A percentile compares a stretch with the other conserved stretches of the same genome.
Evolutionary conservation across 1,284 basidiomycete species (phyloP).

Genomic region (Fistulina hepatica): DNA sequence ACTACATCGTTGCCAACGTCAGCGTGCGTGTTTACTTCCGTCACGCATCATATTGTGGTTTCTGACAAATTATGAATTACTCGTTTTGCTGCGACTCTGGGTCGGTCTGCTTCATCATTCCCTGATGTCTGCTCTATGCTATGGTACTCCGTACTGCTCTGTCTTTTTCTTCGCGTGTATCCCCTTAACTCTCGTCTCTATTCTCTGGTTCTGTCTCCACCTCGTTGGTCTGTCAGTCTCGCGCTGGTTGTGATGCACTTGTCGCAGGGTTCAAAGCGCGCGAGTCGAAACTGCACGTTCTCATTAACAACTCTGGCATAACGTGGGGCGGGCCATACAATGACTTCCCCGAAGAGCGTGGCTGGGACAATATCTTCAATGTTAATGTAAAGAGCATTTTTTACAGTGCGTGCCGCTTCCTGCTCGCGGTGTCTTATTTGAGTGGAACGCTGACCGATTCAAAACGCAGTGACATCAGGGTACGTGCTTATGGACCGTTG

Average conservation of each 20-base stretch:
- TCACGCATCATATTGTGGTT: too few species aligned
- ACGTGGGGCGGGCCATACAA: slow-evolving; percentile 72
- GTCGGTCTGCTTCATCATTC: too few species aligned
- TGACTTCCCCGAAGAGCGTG: slow-evolving; percentile 67
- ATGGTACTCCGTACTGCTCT: too few species aligned
- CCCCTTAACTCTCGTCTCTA: slow-evolving; percentile 1
- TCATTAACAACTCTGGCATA: slow-evolving; percentile 74
- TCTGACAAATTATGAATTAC: too few species aligned
- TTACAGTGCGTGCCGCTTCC: slow-evolving; percentile 42
- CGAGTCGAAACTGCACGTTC: slow-evolving; percentile 63
- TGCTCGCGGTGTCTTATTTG: slow-evolving; percentile 8
- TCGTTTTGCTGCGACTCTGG: too few species aligned
- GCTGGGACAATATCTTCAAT: slow-evolving; percentile 76
- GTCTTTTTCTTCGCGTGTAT: too few species aligned
- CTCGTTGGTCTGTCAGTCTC: too few species aligned
- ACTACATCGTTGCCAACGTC: slow-evolving; percentile 67
- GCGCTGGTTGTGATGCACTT: slow-evolving; percentile 72
- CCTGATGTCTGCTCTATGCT: too few species aligned
- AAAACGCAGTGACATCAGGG: slow-evolving; percentile 51
- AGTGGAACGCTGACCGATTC: background rate
- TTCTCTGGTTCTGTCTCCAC: too few species aligned
- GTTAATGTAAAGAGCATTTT: slow-evolving; percentile 77
- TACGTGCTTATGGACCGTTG: slow-evolving; percentile 20
- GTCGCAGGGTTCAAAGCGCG: slow-evolving; percentile 56
- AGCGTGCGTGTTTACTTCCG: slow-evolving; percentile 36